These are phyloP conservation scores for Exophiala viscosa DNA, from an alignment of 2,329 filamentous ascomycete species.

Conservation along the genomic window DNA sequence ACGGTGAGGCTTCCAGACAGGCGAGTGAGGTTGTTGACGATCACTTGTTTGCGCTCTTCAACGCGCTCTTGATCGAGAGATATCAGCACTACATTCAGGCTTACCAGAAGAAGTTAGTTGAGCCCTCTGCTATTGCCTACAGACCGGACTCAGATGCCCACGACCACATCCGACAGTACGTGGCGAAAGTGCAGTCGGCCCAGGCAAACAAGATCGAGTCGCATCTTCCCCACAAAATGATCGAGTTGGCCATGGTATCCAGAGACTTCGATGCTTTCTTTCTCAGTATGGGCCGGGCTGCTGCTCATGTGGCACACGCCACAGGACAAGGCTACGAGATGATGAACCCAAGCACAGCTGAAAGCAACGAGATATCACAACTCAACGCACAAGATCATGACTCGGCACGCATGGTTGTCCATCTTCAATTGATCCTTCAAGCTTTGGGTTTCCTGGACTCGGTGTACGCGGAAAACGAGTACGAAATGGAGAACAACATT, in stretches of 20 bases:
- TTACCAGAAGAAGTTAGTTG: slow-evolving; percentile 40
- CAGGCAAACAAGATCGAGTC: slow-evolving; percentile 36
- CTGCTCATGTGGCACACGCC: slow-evolving; percentile 35
- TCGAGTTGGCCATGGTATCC: slow-evolving; percentile 43
- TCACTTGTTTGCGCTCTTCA: slow-evolving; percentile 80
- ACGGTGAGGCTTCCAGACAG: slow-evolving; percentile 70
- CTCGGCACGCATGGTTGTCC: slow-evolving; percentile 64
- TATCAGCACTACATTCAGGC: slow-evolving; percentile 65
- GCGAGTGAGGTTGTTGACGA: slow-evolving; percentile 82
- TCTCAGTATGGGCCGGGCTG: slow-evolving; percentile 38
- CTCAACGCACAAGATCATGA: slow-evolving; percentile 51
- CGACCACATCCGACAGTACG: slow-evolving; percentile 15
- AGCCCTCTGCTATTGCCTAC: slow-evolving; percentile 40
- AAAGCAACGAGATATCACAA: slow-evolving; percentile 33
- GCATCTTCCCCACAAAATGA: slow-evolving; percentile 43
- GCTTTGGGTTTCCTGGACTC: slow-evolving; percentile 51
- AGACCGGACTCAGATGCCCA: slow-evolving; percentile 13
- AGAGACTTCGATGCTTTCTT: slow-evolving; percentile 43
- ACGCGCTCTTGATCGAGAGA: slow-evolving; percentile 73
- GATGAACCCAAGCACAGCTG: slow-evolving; percentile 34
- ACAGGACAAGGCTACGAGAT: slow-evolving; percentile 31
- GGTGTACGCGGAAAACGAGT: slow-evolving; percentile 41
- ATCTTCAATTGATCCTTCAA: slow-evolving; percentile 64
- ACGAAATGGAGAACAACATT: slow-evolving; percentile 69
- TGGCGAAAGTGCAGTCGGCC: slow-evolving; percentile 13